Evolutionary conservation across 306 rosid species (phyloP), one percentile per base, ranked within the genome.

Genomic region (Pyrus communis): DNA sequence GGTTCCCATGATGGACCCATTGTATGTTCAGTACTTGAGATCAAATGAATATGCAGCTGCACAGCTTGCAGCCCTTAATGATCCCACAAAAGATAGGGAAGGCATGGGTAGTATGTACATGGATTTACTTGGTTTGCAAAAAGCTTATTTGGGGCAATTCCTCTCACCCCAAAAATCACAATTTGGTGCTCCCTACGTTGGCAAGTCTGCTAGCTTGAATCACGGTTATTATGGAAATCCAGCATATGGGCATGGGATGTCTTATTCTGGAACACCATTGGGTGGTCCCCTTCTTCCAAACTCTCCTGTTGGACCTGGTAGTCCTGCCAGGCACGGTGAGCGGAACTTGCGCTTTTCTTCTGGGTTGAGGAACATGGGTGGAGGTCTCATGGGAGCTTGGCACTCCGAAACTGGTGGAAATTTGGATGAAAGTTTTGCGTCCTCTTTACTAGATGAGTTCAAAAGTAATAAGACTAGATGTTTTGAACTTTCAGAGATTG

Each of bases 381-480:
- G 93, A 67, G 88, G 89, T 54, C 78, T 87, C 83, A 70, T 89
- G 88, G 97, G 96, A 83, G 83, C 89, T 58, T 92, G 97, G 98
- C 89, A 90, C 71, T 70, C 85, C 1, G 97, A 92, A 82, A 67
- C 83, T 63, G 96, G 92, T 69, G 86, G 89, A 73, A 92, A 83
- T 73, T 72, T 92, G 21, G 95, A 89, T 64, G 99, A 91, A 77
- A 85, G 71, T 77, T 87, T 90, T 83, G 91, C 88, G 13, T 89
- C 98, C 25, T 88, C 98, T 59, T 81, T 96, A 81, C 77, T 96
- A 43, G 97, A 96, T 67, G 99, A 96, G 85, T 96, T 96, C 74
- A 93, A 91, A 79, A 87, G 90, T 87, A 91, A 89, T 40, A 93
- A 91, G 82, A 90, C 93, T 69, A 93, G 84, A 78, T 88, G 93